A percentile compares a stretch with the other conserved stretches of the same genome.
Conservation (phyloP, 176 grass and related monocot genomes). For the Oryza punctata region DNA sequence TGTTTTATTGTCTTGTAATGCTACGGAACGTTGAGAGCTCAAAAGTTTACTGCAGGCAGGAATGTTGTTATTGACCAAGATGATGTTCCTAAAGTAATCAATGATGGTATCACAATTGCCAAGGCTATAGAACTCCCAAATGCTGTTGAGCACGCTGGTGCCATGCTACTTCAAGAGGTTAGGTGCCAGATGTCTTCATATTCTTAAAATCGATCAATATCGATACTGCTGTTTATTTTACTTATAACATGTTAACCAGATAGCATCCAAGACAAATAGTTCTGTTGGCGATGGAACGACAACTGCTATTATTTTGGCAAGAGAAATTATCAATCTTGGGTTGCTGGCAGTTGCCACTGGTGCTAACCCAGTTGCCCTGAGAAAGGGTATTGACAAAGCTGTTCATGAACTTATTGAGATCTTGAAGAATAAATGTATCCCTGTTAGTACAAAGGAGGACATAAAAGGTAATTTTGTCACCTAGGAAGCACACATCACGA, state of each 20-base stretch:
- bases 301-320: constrained; percentile 85
- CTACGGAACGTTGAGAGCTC: constrained; percentile 38
- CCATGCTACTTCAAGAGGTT: constrained; percentile 84
- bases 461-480: constrained; percentile 73
- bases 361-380: constrained; percentile 86
- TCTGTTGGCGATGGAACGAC: constrained; percentile 86
- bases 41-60: constrained; percentile 60
- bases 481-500: not conserved
- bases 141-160: constrained; percentile 80
- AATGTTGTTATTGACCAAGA: constrained; percentile 91
- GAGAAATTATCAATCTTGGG: constrained; percentile 89
- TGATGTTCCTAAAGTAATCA: constrained; percentile 89
- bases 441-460: constrained; percentile 71
- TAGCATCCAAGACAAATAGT: constrained; percentile 83
- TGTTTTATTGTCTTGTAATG: constrained; percentile 31
- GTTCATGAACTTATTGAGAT: constrained; percentile 68
- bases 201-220: constrained; percentile 1
- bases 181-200: not conserved
- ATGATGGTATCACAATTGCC: constrained; percentile 88
- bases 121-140: constrained; percentile 79
- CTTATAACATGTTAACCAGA: constrained; percentile 45
- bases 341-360: constrained; percentile 71
- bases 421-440: constrained; percentile 68
- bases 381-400: constrained; percentile 84
- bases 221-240: constrained; percentile 9